Evolutionary conservation across 768 basidiomycete genomes (phyloP), one percentile per base, ranked within the genome.

Genomic region (Suillus ampliporus): DNA sequence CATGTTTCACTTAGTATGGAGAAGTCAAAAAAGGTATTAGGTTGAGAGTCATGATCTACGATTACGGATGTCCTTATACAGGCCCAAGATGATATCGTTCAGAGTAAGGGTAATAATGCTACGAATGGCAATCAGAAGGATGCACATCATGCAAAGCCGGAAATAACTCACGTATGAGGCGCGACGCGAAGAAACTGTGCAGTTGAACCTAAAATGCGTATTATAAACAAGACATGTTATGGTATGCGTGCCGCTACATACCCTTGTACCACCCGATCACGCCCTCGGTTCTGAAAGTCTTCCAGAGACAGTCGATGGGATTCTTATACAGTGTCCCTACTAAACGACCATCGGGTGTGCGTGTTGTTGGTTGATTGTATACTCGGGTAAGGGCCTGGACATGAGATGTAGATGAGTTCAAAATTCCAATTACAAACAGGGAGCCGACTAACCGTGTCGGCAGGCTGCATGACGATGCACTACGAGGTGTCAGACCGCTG

Each of bases 241-340:
- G 5, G 4, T 54, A 38, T 54, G n/a, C 37, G 23, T 54, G 15
- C 7, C 61, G 26, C 14, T 41, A 65, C 69, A 60, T 66, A 86
- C 94, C 96, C 81, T 98, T 98, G 80, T 99, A 99, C 91, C 91
- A 93, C n/a, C 94, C 97, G 21, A 86, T 80, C 15, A 95, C 77
- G 31, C 97, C 97, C 78, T 99, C 97, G 0, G 89, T 80, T 72
- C 89, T 89, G 67, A 92, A 85, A 0, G 97, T 99, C 81, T 98
- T 97, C 92, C 91, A 97, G 58, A 99, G 80, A 78, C 97, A 98
- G 69, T 98, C 95, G 68, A 98, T 89, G 5, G 96, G 95, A 71
- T 91, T 95, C 75, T 84, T 91, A 78, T 99, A 97, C 31, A 96
- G 77, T 1, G 86, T 79, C 14, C 95, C 96, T 66, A 86, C 84